Percentiles rank a stretch among this genome's conserved stretches.
Conservation (phyloP, 208 protist genomes). For the Endotrypanum monterogeii region DNA sequence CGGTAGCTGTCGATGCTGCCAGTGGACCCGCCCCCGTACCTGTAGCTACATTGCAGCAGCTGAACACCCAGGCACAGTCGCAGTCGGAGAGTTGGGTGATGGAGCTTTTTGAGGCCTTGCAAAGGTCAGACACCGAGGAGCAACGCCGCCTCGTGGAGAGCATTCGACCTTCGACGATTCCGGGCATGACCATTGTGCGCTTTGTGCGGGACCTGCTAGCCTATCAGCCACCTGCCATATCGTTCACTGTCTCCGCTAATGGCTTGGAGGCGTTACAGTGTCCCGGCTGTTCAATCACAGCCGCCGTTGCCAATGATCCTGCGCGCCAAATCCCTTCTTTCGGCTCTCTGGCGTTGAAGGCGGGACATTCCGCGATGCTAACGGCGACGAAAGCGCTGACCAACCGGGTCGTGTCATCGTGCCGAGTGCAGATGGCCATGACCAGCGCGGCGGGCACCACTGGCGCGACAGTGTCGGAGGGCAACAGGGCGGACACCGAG, state of each 20-base stretch:
- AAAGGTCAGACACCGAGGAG: constrained; percentile 45
- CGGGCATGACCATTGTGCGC: constrained; percentile 47
- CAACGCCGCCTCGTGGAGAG: constrained; percentile 47
- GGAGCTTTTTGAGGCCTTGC: constrained; percentile 50
- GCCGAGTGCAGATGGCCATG: constrained; percentile 40
- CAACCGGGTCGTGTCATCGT: constrained; percentile 41
- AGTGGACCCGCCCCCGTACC: neutral
- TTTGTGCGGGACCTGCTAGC: constrained; percentile 68
- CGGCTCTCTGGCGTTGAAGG: constrained; percentile 39
- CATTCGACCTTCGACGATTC: constrained; percentile 36
- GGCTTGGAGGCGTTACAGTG: constrained; percentile 56
- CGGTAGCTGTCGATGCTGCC: neutral
- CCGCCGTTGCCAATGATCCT: constrained; percentile 47
- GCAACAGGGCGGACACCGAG: constrained; percentile 40
- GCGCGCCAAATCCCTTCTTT: constrained; percentile 44
- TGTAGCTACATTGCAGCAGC: neutral
- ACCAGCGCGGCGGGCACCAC: constrained; percentile 2
- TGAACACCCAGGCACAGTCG: neutral
- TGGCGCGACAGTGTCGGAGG: neutral
- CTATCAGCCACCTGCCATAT: constrained; percentile 52
- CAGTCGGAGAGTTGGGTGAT: constrained; percentile 53
- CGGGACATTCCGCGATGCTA: constrained; percentile 36
- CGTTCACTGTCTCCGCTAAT: constrained; percentile 42
- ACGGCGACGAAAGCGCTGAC: constrained; percentile 45
- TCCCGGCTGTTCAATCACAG: constrained; percentile 55